Evolutionary conservation across 345 rosid genomes (phyloP).

Genomic region (Salix caprea): DNA sequence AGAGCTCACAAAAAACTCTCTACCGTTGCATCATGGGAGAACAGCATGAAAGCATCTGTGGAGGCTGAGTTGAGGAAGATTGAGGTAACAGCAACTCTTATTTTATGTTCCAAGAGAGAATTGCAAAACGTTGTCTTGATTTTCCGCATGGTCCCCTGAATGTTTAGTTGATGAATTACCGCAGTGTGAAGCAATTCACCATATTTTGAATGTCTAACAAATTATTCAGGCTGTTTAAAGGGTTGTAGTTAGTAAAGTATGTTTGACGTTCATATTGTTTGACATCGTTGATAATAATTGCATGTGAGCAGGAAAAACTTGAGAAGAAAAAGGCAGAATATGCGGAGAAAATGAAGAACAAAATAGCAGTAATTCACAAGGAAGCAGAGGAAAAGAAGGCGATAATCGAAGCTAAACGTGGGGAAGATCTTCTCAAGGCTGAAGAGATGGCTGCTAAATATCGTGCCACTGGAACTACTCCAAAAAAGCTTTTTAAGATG

Average conservation of each 20-base stretch:
- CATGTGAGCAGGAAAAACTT: slow-evolving; percentile 51
- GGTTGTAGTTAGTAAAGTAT: not conserved
- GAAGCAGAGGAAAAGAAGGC: slow-evolving; percentile 86
- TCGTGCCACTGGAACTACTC: slow-evolving; percentile 69
- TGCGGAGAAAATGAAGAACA: slow-evolving; percentile 82
- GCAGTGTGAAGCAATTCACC: not conserved
- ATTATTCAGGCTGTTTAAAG: not conserved
- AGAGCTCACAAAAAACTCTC: slow-evolving; percentile 72
- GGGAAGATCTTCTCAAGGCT: slow-evolving; percentile 83
- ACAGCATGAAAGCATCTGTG: slow-evolving; percentile 50
- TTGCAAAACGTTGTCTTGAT: not conserved
- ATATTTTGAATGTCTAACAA: not conserved
- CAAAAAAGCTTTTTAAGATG: slow-evolving; percentile 59
- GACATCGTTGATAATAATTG: not conserved
- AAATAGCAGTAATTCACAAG: slow-evolving; percentile 65
- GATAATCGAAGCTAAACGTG: slow-evolving; percentile 60
- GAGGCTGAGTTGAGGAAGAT: slow-evolving; percentile 60
- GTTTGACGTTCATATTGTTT: not conserved
- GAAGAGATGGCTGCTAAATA: slow-evolving; percentile 83
- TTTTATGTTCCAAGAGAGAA: not conserved
- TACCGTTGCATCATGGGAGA: slow-evolving; percentile 57
- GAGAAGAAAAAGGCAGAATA: slow-evolving; percentile 75
- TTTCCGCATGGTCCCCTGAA: not conserved
- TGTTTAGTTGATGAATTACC: not conserved
- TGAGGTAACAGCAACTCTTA: slow-evolving; percentile 36